Evolutionary conservation across 805 yeast genomes (phyloP), one percentile per base, ranked within the genome.

Genomic region (Metschnikowia cubensis): DNA sequence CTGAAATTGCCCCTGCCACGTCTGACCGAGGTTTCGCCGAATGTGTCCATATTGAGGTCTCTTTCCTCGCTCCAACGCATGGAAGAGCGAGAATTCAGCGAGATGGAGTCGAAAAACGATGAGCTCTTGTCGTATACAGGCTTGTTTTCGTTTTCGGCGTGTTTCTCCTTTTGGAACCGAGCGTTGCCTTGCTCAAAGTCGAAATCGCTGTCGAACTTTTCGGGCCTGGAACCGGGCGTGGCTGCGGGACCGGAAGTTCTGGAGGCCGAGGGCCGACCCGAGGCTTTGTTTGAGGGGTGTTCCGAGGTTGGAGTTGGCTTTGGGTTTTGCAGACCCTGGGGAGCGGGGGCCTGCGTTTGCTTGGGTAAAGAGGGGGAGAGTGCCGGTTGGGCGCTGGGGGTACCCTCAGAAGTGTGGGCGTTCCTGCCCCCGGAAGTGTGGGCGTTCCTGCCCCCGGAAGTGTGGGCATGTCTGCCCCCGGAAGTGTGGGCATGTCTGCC

Each of bases 101-200:
- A 80, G 50, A 92, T 81, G 53, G 80, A 81, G 68, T 94, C 98
- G 62, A 92, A 92, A 67, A 94, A 92, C 1, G 97, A 90, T 13
- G 89, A 81, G 61, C 80, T 79, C 66, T 84, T 89, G 71, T 90
- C 80, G 72, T 94, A 94, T 29, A 60, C 62, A 8, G 62, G 48
- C 35, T 51, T 57, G 25, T 66, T 69, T 25, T 48, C 45, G 21
- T 62, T 59, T 20, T 66, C 73, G 51, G 66, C 68, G 4, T 21
- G 31, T 4, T 45, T 29, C 33, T 47, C 50, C 42, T 45, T 54
- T 29, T 73, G 69, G 67, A 89, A 88, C 64, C 82, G 83, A 35
- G 91, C 90, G 64, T 87, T 88, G 57, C 81, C 81, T 22, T 81
- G 65, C 57, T 77, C 86, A 63, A 90, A 90, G 66, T 90, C 95